Evolutionary conservation across 78 protist species (phyloP).

Genomic region (Dictyostelium discoideum): dicty_2.7 NC_007088.5:3292001-3292500

Average conservation of each 20-base stretch:
- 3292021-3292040: constrained; percentile 24
- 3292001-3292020: constrained; percentile 42
- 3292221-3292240: too few species aligned
- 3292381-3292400: not conserved
- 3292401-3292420: constrained; percentile 88
- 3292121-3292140: too few species aligned
- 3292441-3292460: constrained; percentile 63
- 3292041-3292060: too few species aligned
- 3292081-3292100: too few species aligned
- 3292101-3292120: too few species aligned
- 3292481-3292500: constrained; percentile 89
- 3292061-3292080: too few species aligned
- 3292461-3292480: constrained; percentile 92
- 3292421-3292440: constrained; percentile 97
- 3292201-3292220: too few species aligned
- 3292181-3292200: too few species aligned
- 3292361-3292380: not conserved
- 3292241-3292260: too few species aligned
- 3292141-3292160: too few species aligned
- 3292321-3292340: not conserved
- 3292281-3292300: not conserved
- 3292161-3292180: too few species aligned
- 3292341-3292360: not conserved
- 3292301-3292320: not conserved
- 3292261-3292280: too few species aligned